Base-by-base conservation (phyloP, 768 basidiomycete species). In the Tephrocybe sp. region DNA sequence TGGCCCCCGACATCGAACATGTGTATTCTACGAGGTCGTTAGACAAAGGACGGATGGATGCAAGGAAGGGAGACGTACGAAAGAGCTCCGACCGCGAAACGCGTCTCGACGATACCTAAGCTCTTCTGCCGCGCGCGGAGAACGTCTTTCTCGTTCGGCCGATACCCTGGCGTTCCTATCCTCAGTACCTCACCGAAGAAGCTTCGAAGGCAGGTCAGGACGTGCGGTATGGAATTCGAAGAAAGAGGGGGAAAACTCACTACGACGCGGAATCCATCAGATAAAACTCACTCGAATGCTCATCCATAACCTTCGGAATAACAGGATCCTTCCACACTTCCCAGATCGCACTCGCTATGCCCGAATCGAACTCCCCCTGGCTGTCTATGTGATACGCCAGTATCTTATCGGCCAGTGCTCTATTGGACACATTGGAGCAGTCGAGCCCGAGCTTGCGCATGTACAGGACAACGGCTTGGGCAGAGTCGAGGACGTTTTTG, bases 1-100 rank as follows among this genome's bases (percentile, higher is more conserved):
- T 48, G 47, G 3, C 28, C 47, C 11, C 38, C 28, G 11, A 40
- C 47, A 19, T 48, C 47, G n/a, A 48, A 40, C 22, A 48, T 41
- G 22, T 26, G 24, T 28, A 38, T 38, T 22, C 37, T 38, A 37
- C 16, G 11, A 37, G n/a, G n/a, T n/a, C n/a, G 36, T 16, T 37
- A 34, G 9, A 16, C 16, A 16, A 34, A n/a, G n/a, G n/a, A n/a
- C n/a, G n/a, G n/a, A n/a, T n/a, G 16, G 32, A 4, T 13, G 32
- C 12, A 12, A 3, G 12, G 16, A 12, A 16, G 16, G 13, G 16
- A 16, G 16, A 4, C 9, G 3, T 16, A 12, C 4, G 32, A 13
- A 11, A 34, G 11, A 3, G 13, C 11, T 12, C 32, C 13, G 16
- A 34, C 5, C 4, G 3, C 4, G 16, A 34, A 34, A 34, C 32